Evolutionary conservation across 768 basidiomycete genomes (phyloP), one percentile per base, ranked within the genome.

Genomic region (Leccinum boreale): DNA sequence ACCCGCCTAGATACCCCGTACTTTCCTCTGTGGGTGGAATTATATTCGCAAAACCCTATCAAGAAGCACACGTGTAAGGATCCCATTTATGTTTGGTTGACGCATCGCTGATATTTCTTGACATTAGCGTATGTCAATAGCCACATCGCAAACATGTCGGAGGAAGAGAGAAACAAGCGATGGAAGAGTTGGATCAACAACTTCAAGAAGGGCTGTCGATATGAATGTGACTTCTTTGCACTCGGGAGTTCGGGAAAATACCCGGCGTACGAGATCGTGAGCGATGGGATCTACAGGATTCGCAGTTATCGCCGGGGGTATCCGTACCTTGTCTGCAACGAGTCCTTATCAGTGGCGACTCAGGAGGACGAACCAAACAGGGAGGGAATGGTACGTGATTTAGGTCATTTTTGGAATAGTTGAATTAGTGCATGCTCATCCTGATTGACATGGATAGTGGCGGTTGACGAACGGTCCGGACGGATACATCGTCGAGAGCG

Each of bases 271-370:
- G 33, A 58, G 1, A 31, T 58, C 5, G 58, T 58, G n/a, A 45
- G 8, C 4, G 5, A 50, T 15, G 49, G 57, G 29, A 36, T 3
- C 15, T 59, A 58, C 57, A 51, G 39, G 42, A 51, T 58, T 19
- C 58, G 49, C 3, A 59, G 35, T n/a, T 58, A 59, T 31, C 26
- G 50, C 26, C 15, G 14, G 5, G 55, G 55, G 17, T 39, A 58
- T 21, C 26, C 45, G 12, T 59, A 19, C 19, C 57, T 59, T 14
- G 53, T 12, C n/a, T 24, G 14, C 5, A 3, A 0, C 3, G 12
- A 2, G 8, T 4, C 12, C 9, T 49, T 10, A 24, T 31, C 19
- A n/a, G 58, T 58, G 17, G 6, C 3, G 21, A 51, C 50, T 4
- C 19, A 50, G 44, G 9, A 12, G 17, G 3, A 5, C 4, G 10